Percentiles rank a stretch among this genome's conserved stretches.
Evolutionary conservation across 345 rosid species (phyloP).

Genomic region (Turnera subulata): DNA sequence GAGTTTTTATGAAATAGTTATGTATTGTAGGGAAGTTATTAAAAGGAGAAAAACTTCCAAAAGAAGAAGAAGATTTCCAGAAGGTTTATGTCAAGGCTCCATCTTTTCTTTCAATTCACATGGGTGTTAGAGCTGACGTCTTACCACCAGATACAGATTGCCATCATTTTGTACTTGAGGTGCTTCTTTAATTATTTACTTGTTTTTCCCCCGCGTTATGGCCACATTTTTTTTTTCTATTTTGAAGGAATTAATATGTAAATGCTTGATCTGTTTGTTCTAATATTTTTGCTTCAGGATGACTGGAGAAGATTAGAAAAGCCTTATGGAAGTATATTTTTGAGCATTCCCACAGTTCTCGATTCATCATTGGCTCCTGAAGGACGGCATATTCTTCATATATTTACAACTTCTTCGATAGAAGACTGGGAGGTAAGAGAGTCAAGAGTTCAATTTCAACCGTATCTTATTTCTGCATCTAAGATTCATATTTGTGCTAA

Average conservation of each 20-base stretch:
- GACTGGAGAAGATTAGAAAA: constrained; percentile 69
- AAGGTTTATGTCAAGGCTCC: constrained; percentile 90
- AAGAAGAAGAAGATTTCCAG: constrained; percentile 89
- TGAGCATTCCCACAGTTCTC: constrained; percentile 93
- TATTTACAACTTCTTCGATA: constrained; percentile 80
- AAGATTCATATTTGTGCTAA: constrained; percentile 4
- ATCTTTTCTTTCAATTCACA: constrained; percentile 94
- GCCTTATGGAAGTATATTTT: constrained; percentile 89
- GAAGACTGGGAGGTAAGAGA: constrained; percentile 80
- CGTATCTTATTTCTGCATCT: not conserved
- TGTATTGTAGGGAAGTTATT: constrained; percentile 65
- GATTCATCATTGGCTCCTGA: constrained; percentile 84
- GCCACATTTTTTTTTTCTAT: no score
- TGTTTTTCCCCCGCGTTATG: constrained; percentile 8
- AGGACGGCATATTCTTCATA: constrained; percentile 80
- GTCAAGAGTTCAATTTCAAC: no score
- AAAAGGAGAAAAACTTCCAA: constrained; percentile 76
- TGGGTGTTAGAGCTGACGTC: constrained; percentile 86
- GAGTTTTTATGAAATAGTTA: not conserved
- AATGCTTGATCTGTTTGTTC: not conserved
- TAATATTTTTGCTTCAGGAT: constrained; percentile 37
- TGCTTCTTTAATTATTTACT: constrained; percentile 19
- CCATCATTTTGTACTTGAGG: constrained; percentile 96
- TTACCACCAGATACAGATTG: constrained; percentile 89
- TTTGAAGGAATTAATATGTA: no score